Evolutionary conservation across 2,329 filamentous ascomycete species (phyloP).

Genomic region (Pseudogymnoascus sp.): DNA sequence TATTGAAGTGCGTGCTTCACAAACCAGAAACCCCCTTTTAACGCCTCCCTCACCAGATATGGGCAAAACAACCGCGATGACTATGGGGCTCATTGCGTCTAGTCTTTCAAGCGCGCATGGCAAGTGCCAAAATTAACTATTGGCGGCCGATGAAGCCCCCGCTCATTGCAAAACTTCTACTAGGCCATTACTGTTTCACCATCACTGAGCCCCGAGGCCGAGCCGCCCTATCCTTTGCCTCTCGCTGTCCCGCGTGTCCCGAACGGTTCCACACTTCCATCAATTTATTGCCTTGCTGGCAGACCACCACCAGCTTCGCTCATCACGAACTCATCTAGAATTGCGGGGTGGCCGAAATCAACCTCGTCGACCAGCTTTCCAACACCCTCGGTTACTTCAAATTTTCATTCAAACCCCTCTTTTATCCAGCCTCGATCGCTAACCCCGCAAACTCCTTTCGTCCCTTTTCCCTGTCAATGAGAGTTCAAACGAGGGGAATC

Average conservation of each 20-base stretch:
- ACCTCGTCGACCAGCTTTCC: neutral
- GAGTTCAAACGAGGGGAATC: neutral
- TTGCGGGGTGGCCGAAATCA: neutral
- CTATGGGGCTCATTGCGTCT: neutral
- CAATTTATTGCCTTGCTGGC: neutral
- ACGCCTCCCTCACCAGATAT: neutral
- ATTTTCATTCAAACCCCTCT: neutral
- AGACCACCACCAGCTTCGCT: neutral
- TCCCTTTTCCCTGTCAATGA: neutral
- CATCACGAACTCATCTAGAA: neutral
- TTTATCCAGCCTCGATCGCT: neutral
- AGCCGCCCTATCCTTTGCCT: neutral
- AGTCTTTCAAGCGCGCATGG: neutral
- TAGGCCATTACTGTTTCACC: neutral
- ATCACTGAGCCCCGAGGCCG: neutral
- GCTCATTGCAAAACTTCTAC: neutral
- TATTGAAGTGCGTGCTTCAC: neutral
- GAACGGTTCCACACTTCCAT: neutral
- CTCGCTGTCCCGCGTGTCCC: neutral
- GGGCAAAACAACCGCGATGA: neutral
- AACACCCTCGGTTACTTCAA: neutral
- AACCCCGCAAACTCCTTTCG: neutral
- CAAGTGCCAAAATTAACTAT: slow-evolving; percentile 1
- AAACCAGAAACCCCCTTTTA: neutral
- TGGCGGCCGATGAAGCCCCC: neutral